Evolutionary conservation across 2,329 filamentous ascomycete species (phyloP).

Genomic region (Aspergillus brunneoviolaceus): DNA sequence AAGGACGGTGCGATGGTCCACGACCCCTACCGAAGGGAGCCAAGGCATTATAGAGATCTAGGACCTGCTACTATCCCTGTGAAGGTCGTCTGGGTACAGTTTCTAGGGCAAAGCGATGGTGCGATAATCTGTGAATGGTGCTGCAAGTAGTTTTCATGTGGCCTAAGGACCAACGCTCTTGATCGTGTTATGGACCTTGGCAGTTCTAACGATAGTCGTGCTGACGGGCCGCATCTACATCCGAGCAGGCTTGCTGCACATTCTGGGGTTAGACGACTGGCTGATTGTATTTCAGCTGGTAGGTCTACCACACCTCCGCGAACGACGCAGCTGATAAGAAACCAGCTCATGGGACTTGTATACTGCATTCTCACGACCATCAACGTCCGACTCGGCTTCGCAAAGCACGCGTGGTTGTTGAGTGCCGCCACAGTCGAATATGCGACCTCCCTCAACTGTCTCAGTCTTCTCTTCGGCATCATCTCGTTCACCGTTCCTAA

Average conservation of each 20-base stretch:
- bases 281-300: constrained; percentile 38
- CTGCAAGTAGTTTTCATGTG: too few species aligned
- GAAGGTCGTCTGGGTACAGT: too few species aligned
- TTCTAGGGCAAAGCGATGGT: too few species aligned
- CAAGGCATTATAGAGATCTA: too few species aligned
- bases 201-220: constrained; percentile 31
- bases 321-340: not conserved
- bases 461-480: constrained; percentile 31
- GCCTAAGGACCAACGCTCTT: constrained; percentile 38
- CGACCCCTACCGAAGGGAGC: too few species aligned
- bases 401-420: constrained; percentile 40
- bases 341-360: constrained; percentile 12
- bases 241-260: constrained; percentile 30
- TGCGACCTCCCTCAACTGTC: constrained; percentile 26
- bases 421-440: constrained; percentile 26
- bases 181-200: constrained; percentile 32
- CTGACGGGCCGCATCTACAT: constrained; percentile 37
- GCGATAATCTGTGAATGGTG: too few species aligned
- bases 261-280: constrained; percentile 40
- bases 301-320: not conserved
- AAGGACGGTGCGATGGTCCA: too few species aligned
- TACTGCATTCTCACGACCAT: constrained; percentile 29
- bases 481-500: constrained; percentile 32
- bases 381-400: constrained; percentile 42
- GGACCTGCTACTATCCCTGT: too few species aligned